Conservation (phyloP, 2,329 filamentous ascomycete species). For the Exophiala sp. region DNA sequence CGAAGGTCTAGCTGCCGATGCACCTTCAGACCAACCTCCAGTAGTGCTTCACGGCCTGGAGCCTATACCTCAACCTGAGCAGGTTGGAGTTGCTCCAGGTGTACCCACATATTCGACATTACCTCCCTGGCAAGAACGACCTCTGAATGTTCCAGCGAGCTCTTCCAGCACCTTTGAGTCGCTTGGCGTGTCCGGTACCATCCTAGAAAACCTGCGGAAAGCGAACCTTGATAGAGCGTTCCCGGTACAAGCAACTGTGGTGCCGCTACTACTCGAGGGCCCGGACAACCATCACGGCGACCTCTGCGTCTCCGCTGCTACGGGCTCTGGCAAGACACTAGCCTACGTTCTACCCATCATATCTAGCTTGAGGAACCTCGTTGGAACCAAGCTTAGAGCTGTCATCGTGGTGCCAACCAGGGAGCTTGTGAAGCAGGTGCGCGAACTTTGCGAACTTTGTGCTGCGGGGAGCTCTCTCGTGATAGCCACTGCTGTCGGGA, state of each 20-base stretch:
- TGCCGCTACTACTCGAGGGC: conserved; percentile 73
- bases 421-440: conserved; percentile 83
- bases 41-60: conserved; percentile 61
- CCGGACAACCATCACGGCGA: conserved; percentile 65
- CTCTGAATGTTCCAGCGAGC: conserved; percentile 34
- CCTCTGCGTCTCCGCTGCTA: conserved; percentile 85
- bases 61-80: conserved; percentile 73
- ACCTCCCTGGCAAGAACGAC: conserved; percentile 75
- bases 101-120: conserved; percentile 72
- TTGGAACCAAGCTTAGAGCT: conserved; percentile 66
- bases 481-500: conserved; percentile 79
- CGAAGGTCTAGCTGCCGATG: conserved; percentile 2
- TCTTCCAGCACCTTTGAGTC: conserved; percentile 59
- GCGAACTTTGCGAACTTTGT: conserved; percentile 72
- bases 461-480: conserved; percentile 68
- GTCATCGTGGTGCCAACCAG: conserved; percentile 86
- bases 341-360: conserved; percentile 87
- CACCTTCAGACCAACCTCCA: conserved; percentile 27
- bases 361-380: conserved; percentile 64
- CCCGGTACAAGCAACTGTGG: conserved; percentile 73
- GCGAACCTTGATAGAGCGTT: conserved; percentile 70
- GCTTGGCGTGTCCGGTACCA: conserved; percentile 60
- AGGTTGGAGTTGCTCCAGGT: conserved; percentile 49
- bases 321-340: conserved; percentile 92
- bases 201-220: conserved; percentile 60